A percentile compares a stretch with the other conserved stretches of the same genome.
Conservation (phyloP, 1,284 basidiomycete species). For the Chondrostereum purpureum region DNA sequence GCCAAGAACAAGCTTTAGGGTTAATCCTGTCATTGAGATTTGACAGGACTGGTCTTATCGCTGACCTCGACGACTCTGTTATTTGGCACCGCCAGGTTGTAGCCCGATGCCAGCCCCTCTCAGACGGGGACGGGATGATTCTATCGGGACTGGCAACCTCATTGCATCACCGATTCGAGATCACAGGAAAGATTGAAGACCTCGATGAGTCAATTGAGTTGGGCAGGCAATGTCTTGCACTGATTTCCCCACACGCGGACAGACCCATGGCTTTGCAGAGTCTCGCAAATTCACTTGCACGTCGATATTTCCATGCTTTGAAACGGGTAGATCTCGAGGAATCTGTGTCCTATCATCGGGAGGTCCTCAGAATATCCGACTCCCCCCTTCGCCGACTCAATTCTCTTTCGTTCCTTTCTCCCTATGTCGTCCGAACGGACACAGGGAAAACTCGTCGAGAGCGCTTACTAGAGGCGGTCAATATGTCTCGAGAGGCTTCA, state of each 20-base stretch:
- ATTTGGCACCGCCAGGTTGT: slow-evolving; percentile 7
- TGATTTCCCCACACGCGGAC: neutral
- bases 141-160: neutral
- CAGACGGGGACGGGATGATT: too few relatives aligned
- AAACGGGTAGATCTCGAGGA: neutral
- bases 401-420: neutral
- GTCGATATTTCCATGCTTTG: neutral
- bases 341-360: neutral
- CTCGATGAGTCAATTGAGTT: slow-evolving; percentile 4
- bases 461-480: neutral
- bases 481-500: neutral
- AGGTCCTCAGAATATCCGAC: neutral
- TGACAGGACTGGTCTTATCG: neutral
- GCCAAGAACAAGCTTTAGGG: neutral
- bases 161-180: slow-evolving; percentile 1
- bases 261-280: neutral
- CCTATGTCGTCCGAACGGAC: neutral
- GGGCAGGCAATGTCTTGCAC: neutral
- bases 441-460: neutral
- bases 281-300: neutral
- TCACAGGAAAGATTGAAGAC: slow-evolving; percentile 1
- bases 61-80: slow-evolving; percentile 13
- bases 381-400: neutral
- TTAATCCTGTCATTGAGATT: slow-evolving; percentile 9
- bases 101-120: neutral